These are phyloP conservation scores for Fusarium incarnatum DNA, from an alignment of 2,329 filamentous ascomycete genomes.

Conservation along the genomic window DNA sequence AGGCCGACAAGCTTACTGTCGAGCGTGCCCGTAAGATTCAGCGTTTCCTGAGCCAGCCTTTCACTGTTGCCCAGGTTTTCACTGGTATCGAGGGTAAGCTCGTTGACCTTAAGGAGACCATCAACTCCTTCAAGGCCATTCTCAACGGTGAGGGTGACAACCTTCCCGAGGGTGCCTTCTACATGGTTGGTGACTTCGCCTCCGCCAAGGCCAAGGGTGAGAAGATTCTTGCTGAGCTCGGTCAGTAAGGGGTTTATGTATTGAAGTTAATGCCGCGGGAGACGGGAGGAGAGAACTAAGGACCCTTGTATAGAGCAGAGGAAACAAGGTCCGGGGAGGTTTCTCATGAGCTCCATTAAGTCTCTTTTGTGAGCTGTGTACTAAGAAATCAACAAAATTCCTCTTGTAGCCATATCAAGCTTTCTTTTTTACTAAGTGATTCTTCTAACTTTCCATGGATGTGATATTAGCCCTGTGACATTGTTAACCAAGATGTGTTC, in stretches of 20 bases:
- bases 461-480: not conserved
- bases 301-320: slow-evolving; percentile 70
- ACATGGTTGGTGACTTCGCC: slow-evolving; percentile 98
- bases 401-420: slow-evolving; percentile 54
- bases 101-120: slow-evolving; percentile 99
- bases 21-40: slow-evolving; percentile 99
- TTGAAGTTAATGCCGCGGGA: slow-evolving; percentile 52
- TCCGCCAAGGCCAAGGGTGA: slow-evolving; percentile 96
- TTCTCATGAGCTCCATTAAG: slow-evolving; percentile 66
- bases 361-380: slow-evolving; percentile 73
- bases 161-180: slow-evolving; percentile 93
- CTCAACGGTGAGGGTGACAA: slow-evolving; percentile 94
- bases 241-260: slow-evolving; percentile 59
- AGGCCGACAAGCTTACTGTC: slow-evolving; percentile 99
- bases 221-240: slow-evolving; percentile 98
- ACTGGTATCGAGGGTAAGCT: slow-evolving; percentile 95
- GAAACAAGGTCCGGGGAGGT: slow-evolving; percentile 61
- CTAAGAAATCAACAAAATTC: slow-evolving; percentile 66
- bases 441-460: not conserved
- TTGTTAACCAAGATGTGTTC: not conserved
- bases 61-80: slow-evolving; percentile 88
- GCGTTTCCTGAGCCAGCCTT: slow-evolving; percentile 99
- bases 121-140: slow-evolving; percentile 96
- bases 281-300: slow-evolving; percentile 48
- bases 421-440: slow-evolving; percentile 43